Evolutionary conservation across 495 filamentous ascomycete genomes (phyloP).

Genomic region (Penicillium longicatenatum): DNA sequence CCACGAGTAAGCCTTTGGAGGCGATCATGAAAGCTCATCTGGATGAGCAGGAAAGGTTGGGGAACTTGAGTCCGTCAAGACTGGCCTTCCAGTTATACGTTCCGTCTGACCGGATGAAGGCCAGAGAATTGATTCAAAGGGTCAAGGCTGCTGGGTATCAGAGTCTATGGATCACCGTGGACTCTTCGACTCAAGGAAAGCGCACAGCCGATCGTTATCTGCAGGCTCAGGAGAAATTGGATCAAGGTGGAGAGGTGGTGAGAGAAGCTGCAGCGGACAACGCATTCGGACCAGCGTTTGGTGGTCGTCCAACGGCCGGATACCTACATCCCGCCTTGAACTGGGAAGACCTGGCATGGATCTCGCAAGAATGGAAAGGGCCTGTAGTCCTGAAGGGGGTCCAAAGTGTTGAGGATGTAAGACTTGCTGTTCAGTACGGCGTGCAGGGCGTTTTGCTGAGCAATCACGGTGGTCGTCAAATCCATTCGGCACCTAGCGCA

Average conservation of each 20-base stretch:
- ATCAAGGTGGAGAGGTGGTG: constrained; percentile 7
- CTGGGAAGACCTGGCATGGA: constrained; percentile 24
- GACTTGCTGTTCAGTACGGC: constrained; percentile 65
- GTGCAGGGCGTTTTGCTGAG: constrained; percentile 67
- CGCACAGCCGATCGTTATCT: constrained; percentile 26
- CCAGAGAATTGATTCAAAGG: constrained; percentile 19
- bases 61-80: constrained; percentile 16
- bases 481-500: constrained; percentile 72
- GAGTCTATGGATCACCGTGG: constrained; percentile 25
- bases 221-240: constrained; percentile 20
- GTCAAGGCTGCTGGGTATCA: constrained; percentile 24
- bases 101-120: constrained; percentile 17
- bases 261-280: constrained; percentile 15
- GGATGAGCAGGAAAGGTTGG: constrained; percentile 14
- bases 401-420: constrained; percentile 53
- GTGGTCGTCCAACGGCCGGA: constrained; percentile 21
- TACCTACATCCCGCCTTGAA: constrained; percentile 20
- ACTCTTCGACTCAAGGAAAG: constrained; percentile 23
- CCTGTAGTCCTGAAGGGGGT: constrained; percentile 57
- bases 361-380: constrained; percentile 21
- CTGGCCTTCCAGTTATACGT: constrained; percentile 24
- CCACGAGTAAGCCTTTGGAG: constrained; percentile 21
- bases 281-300: constrained; percentile 19
- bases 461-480: constrained; percentile 51
- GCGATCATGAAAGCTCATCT: constrained; percentile 24